Evolutionary conservation across 2,329 filamentous ascomycete genomes (phyloP).

Genomic region (Lecanicillium sp.): DNA sequence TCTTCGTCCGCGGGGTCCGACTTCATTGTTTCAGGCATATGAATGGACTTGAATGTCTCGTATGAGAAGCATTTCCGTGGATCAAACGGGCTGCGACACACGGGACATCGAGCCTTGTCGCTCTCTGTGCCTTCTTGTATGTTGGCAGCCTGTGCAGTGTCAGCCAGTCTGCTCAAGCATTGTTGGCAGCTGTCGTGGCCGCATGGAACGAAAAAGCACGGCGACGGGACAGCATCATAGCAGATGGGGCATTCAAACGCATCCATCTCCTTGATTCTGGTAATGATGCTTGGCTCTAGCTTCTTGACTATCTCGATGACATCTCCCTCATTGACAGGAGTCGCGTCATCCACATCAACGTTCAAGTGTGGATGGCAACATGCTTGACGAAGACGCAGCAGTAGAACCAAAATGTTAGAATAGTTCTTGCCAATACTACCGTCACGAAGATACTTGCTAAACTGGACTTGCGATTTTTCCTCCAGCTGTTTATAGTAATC

Average conservation of each 20-base stretch:
- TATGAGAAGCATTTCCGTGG: slow-evolving; percentile 65
- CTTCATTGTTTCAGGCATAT: slow-evolving; percentile 48
- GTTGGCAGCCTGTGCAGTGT: slow-evolving; percentile 44
- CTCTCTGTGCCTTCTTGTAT: slow-evolving; percentile 53
- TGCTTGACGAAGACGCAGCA: slow-evolving; percentile 75
- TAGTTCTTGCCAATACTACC: slow-evolving; percentile 63
- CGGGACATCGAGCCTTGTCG: slow-evolving; percentile 57
- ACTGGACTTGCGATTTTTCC: slow-evolving; percentile 54
- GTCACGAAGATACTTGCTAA: slow-evolving; percentile 68
- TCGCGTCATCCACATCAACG: slow-evolving; percentile 25
- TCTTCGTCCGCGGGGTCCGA: slow-evolving; percentile 25
- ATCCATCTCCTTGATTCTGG: slow-evolving; percentile 50
- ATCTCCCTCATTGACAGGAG: slow-evolving; percentile 33
- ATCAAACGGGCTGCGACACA: slow-evolving; percentile 62
- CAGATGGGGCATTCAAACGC: slow-evolving; percentile 78
- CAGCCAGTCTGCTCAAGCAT: slow-evolving; percentile 63
- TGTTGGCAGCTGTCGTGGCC: slow-evolving; percentile 73
- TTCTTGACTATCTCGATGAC: slow-evolving; percentile 54
- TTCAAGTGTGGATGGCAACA: slow-evolving; percentile 29
- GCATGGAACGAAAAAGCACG: slow-evolving; percentile 72
- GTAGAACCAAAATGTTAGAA: slow-evolving; percentile 68
- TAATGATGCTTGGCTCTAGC: slow-evolving; percentile 51
- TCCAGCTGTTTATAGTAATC: slow-evolving; percentile 73
- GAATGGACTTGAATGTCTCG: slow-evolving; percentile 62
- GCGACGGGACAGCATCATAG: slow-evolving; percentile 66